These are phyloP conservation scores for Pseudotulostoma volvatum DNA, from an alignment of 495 filamentous ascomycete genomes.

Conservation along the genomic window DNA sequence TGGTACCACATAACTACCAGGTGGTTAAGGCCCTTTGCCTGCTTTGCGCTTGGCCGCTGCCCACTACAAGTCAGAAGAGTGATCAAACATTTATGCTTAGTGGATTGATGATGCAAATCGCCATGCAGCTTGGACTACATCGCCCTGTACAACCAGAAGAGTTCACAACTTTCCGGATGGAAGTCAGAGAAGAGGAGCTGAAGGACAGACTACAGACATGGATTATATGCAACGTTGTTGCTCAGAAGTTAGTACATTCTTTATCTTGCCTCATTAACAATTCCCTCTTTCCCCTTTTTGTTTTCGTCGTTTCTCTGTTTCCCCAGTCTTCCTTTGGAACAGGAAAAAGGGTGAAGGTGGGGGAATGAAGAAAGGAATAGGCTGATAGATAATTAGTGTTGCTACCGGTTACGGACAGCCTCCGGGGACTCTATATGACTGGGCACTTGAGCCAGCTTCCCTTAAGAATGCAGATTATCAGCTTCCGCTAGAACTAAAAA, in stretches of 20 bases:
- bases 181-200: constrained; percentile 68
- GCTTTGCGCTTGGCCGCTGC: constrained; percentile 82
- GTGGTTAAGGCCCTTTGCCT: constrained; percentile 83
- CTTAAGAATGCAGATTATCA: constrained; percentile 47
- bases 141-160: constrained; percentile 82
- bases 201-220: constrained; percentile 77
- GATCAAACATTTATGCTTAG: constrained; percentile 84
- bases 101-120: constrained; percentile 88
- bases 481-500: constrained; percentile 48
- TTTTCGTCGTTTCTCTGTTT: too few relatives aligned
- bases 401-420: constrained; percentile 87
- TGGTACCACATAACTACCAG: constrained; percentile 69
- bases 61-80: constrained; percentile 66
- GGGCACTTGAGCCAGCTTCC: constrained; percentile 54
- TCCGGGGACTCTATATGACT: constrained; percentile 71
- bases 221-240: constrained; percentile 84
- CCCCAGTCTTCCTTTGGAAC: too few relatives aligned
- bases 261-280: neutral
- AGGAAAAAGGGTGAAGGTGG: too few relatives aligned
- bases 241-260: constrained; percentile 44
- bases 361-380: too few relatives aligned
- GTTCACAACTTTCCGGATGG: constrained; percentile 68
- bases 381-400: constrained; percentile 34
- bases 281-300: neutral
- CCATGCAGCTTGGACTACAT: constrained; percentile 79